A percentile compares a stretch with the other conserved stretches of the same genome.
These are phyloP conservation scores for Fonsecaea nubica DNA, from an alignment of 2,329 filamentous ascomycete species.

Conservation along the genomic window DNA sequence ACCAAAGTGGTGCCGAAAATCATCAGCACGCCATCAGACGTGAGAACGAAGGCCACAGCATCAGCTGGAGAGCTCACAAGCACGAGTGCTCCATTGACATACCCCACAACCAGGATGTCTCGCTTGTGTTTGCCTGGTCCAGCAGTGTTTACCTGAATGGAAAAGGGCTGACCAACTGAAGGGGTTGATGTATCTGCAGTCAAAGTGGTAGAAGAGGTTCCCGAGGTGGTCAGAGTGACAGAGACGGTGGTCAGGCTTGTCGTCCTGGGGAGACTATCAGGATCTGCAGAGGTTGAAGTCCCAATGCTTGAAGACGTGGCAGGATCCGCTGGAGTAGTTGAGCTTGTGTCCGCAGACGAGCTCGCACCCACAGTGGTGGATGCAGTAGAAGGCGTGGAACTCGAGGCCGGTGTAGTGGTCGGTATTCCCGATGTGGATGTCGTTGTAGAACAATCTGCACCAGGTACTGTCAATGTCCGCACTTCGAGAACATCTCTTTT, in stretches of 20 bases:
- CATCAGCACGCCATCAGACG: constrained; percentile 20
- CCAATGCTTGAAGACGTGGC: background rate
- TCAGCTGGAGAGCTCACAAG: constrained; percentile 10
- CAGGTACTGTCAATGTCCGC: constrained; percentile 10
- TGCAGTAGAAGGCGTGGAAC: background rate
- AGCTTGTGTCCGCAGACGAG: background rate
- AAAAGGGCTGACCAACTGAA: constrained; percentile 16
- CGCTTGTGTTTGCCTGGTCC: constrained; percentile 12
- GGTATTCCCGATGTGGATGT: background rate
- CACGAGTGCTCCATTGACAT: constrained; percentile 11
- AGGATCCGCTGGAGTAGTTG: background rate
- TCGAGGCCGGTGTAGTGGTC: background rate
- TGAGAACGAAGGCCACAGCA: constrained; percentile 15
- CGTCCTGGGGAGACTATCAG: constrained; percentile 7
- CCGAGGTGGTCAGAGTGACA: background rate
- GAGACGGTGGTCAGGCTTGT: constrained; percentile 11
- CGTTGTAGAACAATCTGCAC: constrained; percentile 11
- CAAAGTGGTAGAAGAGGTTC: constrained; percentile 9
- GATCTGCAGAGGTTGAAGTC: constrained; percentile 2
- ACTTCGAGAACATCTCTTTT: constrained; percentile 13
- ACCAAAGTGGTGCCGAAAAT: constrained; percentile 17
- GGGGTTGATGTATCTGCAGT: constrained; percentile 17
- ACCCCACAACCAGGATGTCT: constrained; percentile 16
- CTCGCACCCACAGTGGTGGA: background rate
- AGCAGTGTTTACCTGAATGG: background rate